Evolutionary conservation across 2,329 filamentous ascomycete genomes (phyloP), one percentile per base, ranked within the genome.

Genomic region (Alternaria postmessia): DNA sequence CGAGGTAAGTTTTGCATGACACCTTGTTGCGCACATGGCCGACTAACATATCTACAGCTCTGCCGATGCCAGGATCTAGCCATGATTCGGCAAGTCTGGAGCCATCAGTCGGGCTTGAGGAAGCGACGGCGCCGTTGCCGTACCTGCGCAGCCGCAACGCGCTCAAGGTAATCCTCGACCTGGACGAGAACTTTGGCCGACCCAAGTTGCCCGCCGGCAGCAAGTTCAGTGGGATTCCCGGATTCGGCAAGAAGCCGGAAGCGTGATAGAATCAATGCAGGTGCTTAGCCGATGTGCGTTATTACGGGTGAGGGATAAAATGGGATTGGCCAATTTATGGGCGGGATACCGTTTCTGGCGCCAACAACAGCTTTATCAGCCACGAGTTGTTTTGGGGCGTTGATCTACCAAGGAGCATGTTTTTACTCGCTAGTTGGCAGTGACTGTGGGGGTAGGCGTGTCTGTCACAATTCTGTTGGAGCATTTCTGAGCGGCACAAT

Each of bases 111-210:
- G 87, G 87, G 11, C 80, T 92, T 57, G 84, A 85, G 66, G 87
- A 89, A 68, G 89, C 88, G 62, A 88, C 81, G 61, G 85, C 86
- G 16, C 87, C 88, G 46, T 78, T 90, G 63, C 87, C 88, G 30
- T 91, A 90, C 74, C 78, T 91, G 66, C 82, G 89, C 70, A 96
- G 92, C 80, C 86, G 93, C 62, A 98, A 97, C 77, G 94, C 94
- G 11, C 85, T 98, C 70, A 97, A 97, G 86, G 92, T 97, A 71
- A 94, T 98, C 71, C 87, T 97, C 49, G 94, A 98, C 79, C 83
- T 98, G 62, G 94, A 98, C 76, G 90, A 95, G 81, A 91, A 96
- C 77, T 97, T 98, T 83, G 94, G 94, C 63, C 87, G 89, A 68
- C 81, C 91, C 61, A 88, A 87, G 79, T 75, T 91, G 53, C 84